Evolutionary conservation across 179 eudicot species (phyloP), one percentile per base, ranked within the genome.

Genomic region (Monotropa hypopitys): DNA sequence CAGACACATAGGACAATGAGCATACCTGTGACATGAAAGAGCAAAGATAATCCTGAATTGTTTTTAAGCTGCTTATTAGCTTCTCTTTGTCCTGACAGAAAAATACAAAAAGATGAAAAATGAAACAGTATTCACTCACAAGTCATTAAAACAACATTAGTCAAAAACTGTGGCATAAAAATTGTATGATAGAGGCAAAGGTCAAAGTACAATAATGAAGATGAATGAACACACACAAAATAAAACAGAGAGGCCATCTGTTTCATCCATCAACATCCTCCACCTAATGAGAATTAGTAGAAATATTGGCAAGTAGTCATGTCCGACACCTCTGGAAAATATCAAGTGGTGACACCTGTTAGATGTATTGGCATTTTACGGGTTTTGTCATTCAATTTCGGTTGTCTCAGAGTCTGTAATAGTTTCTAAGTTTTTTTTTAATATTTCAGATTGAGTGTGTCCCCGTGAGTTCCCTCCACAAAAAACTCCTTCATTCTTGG

Each of bases 1-100:
- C 16, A 49, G 72, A 78, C 73, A 12, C 54, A 43, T 68, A 66
- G 12, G 26, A 33, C 12, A 45, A 61, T 65, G 21, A 72, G 70
- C 81, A 84, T 82, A 94, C 99, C 97, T 91, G 99, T 32, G 99
- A 90, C 78, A 86, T 87, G 76, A 93, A 95, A 67, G 97, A 93
- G 87, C 97, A 95, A 79, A 95, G 95, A 77, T 93, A 95, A 77
- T 93, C 90, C 80, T 95, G 97, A 81, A 93, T 88, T 42, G 91
- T 90, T 82, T 90, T 93, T 78, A 95, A 82, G 85, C 93, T 95
- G 87, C 87, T 86, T 77, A 87, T 88, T 42, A 95, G 83, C 84
- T 87, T 89, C 81, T 88, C 92, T 82, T 91, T 90, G 79, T 95
- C 99, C 99, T 95, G 86, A 74, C 89, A 72, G 73, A 61, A 67